Evolutionary conservation across 192 early-diverging fungal species (phyloP), one percentile per base, ranked within the genome.

Genomic region (Allomyces macrogynus): DNA sequence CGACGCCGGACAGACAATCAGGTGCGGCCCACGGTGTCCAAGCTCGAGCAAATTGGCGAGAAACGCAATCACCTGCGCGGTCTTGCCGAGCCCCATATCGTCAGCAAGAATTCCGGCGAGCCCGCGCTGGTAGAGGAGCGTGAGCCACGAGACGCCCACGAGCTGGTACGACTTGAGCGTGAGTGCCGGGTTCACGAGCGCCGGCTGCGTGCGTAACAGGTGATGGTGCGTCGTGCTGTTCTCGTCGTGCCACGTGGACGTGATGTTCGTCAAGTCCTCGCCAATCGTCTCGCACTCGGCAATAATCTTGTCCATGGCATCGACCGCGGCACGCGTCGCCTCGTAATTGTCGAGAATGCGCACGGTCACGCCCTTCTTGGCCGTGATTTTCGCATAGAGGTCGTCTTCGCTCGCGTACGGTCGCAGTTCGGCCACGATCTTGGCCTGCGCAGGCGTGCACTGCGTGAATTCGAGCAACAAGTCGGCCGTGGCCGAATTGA

Each of bases 81-180:
- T 95, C 73, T 95, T 95, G 23, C 92, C 92, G 23, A 95, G 81
- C 25, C 92, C 90, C 90, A 95, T 94, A 78, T 83, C 80, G 66
- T 85, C 83, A 0, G 81, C 82, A 62, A 88, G 65, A 27, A 95
- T 92, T 0, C 89, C 88, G 4, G 89, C 89, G 0, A 87, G 77
- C 0, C 75, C 69, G 62, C 86, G 84, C 43, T 79, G 75, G 69
- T 87, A 85, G 44, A 95, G 67, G 62, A 87, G 73, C 14, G 73
- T 76, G 63, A 95, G 72, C 92, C 92, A 95, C 64, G 85, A 87
- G 26, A 95, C 76, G 22, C 92, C 92, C 24, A 87, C 77, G 61
- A 95, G 78, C 69, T 95, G 92, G 67, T 95, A 95, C 9, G 73
- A 70, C 64, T 91, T 91, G 32, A 96, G 77, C 16, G 66, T 66